phyloP scores from a whole-genome alignment of 805 yeast species.

The Metschnikowia colocasiae region DNA sequence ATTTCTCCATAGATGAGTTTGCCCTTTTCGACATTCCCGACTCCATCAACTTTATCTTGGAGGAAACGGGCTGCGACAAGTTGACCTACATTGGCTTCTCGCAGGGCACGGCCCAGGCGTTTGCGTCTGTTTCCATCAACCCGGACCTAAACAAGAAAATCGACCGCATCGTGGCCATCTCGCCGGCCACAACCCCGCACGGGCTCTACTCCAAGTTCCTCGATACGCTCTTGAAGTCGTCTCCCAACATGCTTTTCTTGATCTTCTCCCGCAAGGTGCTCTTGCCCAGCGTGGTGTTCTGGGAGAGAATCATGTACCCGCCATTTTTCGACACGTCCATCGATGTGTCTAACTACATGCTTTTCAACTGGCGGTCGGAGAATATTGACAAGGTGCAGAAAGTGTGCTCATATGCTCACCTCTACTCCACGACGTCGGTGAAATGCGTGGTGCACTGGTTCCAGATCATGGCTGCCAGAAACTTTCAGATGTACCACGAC shows the following conservation, averaged over 20 bases:
- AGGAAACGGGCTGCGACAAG: conserved; percentile 36
- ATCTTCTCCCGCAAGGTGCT: conserved; percentile 73
- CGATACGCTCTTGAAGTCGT: conserved; percentile 68
- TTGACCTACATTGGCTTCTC: conserved; percentile 83
- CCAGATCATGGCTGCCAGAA: conserved; percentile 51
- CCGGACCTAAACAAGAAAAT: conserved; percentile 57
- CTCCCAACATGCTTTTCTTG: conserved; percentile 67
- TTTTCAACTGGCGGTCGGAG: conserved; percentile 76
- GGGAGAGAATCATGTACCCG: conserved; percentile 77
- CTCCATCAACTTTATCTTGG: conserved; percentile 67
- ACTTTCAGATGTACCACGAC: conserved; percentile 88
- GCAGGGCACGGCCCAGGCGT: conserved; percentile 92
- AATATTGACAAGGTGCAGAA: conserved; percentile 77
- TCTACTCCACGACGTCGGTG: conserved; percentile 88
- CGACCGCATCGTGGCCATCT: conserved; percentile 68
- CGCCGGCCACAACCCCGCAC: conserved; percentile 93
- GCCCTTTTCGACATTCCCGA: conserved; percentile 88
- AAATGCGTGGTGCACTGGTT: conserved; percentile 63
- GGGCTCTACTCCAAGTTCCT: conserved; percentile 75
- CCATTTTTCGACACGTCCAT: conserved; percentile 69
- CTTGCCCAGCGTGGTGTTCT: conserved; percentile 71
- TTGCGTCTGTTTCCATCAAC: conserved; percentile 71
- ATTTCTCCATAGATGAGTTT: conserved; percentile 85
- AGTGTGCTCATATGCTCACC: conserved; percentile 74
- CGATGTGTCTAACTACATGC: conserved; percentile 60